A percentile compares a stretch with the other conserved stretches of the same genome.
Evolutionary conservation across 108 stramenopile species (phyloP).

Genomic region (Cyclotella sp.): DNA sequence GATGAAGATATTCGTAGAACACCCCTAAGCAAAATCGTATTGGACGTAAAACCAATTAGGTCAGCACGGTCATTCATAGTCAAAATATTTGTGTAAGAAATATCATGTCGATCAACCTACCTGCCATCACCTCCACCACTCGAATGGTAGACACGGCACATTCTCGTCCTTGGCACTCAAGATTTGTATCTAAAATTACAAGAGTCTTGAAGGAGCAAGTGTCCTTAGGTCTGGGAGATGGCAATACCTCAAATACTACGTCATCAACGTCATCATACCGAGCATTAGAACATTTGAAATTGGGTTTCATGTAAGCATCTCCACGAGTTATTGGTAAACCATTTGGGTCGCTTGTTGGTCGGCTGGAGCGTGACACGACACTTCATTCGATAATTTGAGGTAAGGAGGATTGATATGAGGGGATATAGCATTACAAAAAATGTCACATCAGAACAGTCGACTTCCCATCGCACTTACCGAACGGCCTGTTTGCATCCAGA

Average conservation of each 20-base stretch:
- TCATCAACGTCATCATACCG: slow-evolving; percentile 36
- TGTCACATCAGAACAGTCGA: not conserved
- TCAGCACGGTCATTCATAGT: not conserved
- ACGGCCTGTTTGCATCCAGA: slow-evolving; percentile 30
- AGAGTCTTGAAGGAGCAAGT: slow-evolving; percentile 32
- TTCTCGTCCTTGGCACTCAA: slow-evolving; percentile 40
- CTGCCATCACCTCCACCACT: slow-evolving; percentile 49
- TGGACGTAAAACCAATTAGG: not conserved
- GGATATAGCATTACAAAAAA: not conserved
- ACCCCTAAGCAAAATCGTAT: slow-evolving; percentile 21
- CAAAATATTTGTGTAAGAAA: too few relatives aligned
- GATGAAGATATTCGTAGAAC: slow-evolving; percentile 65
- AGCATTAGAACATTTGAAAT: slow-evolving; percentile 4
- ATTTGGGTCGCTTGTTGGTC: not conserved
- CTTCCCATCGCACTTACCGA: not conserved
- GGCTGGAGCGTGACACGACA: slow-evolving; percentile 30
- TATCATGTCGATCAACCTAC: not conserved
- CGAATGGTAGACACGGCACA: slow-evolving; percentile 52
- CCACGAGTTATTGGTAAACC: not conserved
- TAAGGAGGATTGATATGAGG: not conserved
- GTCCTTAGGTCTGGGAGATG: slow-evolving; percentile 20
- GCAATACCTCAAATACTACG: slow-evolving; percentile 31
- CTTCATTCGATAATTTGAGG: not conserved
- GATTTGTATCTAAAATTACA: slow-evolving; percentile 39
- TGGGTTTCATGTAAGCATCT: slow-evolving; percentile 26